Conservation (phyloP, 495 filamentous ascomycete genomes). For the Penicillium maclennaniae region DNA sequence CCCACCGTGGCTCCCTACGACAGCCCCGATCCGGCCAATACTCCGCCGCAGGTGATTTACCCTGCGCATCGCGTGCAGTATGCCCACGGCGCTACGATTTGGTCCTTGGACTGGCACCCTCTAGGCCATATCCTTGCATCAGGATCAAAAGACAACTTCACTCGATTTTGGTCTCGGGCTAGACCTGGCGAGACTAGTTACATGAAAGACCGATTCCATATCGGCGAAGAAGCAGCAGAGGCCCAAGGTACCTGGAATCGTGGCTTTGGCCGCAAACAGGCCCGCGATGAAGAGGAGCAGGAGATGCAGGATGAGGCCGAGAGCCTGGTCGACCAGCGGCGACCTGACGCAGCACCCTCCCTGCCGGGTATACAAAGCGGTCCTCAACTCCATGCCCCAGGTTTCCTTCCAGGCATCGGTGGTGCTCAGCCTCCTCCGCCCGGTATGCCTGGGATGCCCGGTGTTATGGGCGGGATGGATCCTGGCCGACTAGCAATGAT, state of each 20-base stretch:
- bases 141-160: conserved; percentile 96
- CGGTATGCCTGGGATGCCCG: conserved; percentile 47
- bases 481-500: conserved; percentile 47
- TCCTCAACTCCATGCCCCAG: conserved; percentile 32
- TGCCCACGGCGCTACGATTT: conserved; percentile 90
- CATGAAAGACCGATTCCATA: conserved; percentile 87
- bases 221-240: conserved; percentile 89
- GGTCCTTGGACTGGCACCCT: conserved; percentile 97
- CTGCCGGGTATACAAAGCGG: conserved; percentile 51
- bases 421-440: conserved; percentile 48
- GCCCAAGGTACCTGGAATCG: conserved; percentile 89
- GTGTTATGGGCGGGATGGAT: conserved; percentile 52
- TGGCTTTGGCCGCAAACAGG: conserved; percentile 69
- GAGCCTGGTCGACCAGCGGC: conserved; percentile 90
- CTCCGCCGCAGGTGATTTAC: conserved; percentile 79
- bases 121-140: conserved; percentile 95
- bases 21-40: conserved; percentile 67
- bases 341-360: conserved; percentile 39
- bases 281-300: conserved; percentile 87
- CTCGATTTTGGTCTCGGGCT: conserved; percentile 89
- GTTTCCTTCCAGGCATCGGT: conserved; percentile 45
- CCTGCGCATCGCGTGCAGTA: conserved; percentile 80
- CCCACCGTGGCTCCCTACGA: conserved; percentile 77
- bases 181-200: conserved; percentile 80
- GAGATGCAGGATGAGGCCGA: conserved; percentile 91